phyloP scores from a whole-genome alignment of 1,284 basidiomycete genomes.

The Spongispora temasekensis region DNA sequence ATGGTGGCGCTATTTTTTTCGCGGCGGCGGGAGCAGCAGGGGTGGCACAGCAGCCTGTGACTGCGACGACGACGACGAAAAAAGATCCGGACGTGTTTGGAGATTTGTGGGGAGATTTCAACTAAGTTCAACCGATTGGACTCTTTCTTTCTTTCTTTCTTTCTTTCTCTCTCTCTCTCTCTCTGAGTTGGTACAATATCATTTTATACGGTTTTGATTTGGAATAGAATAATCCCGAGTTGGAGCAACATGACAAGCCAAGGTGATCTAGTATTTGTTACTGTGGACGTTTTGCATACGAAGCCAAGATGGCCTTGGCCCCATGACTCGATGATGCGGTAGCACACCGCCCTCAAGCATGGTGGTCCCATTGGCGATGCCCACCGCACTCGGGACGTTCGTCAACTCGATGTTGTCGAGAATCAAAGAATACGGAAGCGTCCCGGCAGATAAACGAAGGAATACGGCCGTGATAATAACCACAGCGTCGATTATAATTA shows the following conservation, averaged over 20 bases:
- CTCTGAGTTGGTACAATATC: too few species aligned
- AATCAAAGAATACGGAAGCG: constrained; percentile 41
- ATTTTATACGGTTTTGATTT: too few species aligned
- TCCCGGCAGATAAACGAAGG: constrained; percentile 24
- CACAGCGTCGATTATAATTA: constrained; percentile 50
- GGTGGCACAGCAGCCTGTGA: constrained; percentile 34
- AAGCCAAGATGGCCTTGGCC: too few species aligned
- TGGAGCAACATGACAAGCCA: too few species aligned
- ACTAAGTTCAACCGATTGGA: too few species aligned
- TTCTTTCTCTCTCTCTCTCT: too few species aligned
- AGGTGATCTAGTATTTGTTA: too few species aligned
- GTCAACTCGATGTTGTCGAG: constrained; percentile 44
- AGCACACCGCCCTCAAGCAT: constrained; percentile 40
- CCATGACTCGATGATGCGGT: constrained; percentile 51
- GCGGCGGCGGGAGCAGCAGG: too few species aligned
- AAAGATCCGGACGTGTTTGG: constrained; percentile 81
- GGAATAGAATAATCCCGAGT: too few species aligned
- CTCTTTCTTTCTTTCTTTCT: too few species aligned
- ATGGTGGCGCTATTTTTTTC: constrained; percentile 38
- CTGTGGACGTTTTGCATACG: too few species aligned
- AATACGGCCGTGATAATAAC: constrained; percentile 39
- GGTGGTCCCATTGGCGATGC: constrained; percentile 36
- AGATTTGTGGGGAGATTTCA: constrained; percentile 80
- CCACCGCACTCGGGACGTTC: constrained; percentile 47
- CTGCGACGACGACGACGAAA: constrained; percentile 42